These are phyloP conservation scores for Papiliotrema flavescens DNA, from an alignment of 1,284 basidiomycete species.

Conservation along the genomic window DNA sequence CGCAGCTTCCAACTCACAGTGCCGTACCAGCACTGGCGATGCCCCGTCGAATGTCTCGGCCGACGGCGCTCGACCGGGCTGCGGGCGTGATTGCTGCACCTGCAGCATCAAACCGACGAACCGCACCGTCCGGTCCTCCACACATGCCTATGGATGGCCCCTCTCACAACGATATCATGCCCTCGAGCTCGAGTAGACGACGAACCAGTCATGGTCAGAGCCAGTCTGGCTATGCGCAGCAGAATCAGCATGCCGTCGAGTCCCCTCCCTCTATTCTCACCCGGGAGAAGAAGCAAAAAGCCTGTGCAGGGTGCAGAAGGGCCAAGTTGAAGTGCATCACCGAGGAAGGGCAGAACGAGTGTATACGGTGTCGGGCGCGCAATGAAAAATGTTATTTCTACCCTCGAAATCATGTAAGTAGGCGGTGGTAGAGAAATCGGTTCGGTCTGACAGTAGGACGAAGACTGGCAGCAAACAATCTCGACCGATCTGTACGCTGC, in stretches of 20 bases:
- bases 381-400: slow-evolving; percentile 42
- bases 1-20: too few relatives aligned
- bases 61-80: too few relatives aligned
- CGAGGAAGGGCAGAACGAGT: slow-evolving; percentile 30
- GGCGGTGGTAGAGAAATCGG: neutral
- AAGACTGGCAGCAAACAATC: slow-evolving; percentile 42
- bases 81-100: too few relatives aligned
- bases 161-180: too few relatives aligned
- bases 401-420: slow-evolving; percentile 37
- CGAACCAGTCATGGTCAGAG: too few relatives aligned
- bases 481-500: slow-evolving; percentile 31
- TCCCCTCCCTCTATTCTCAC: slow-evolving; percentile 17
- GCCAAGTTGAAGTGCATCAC: slow-evolving; percentile 45
- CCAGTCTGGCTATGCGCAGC: too few relatives aligned
- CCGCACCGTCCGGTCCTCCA: too few relatives aligned
- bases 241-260: neutral
- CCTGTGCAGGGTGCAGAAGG: slow-evolving; percentile 40
- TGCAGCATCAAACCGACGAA: too few relatives aligned
- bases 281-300: slow-evolving; percentile 38
- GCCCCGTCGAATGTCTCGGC: too few relatives aligned
- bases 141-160: too few relatives aligned
- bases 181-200: too few relatives aligned
- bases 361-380: slow-evolving; percentile 38
- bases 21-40: too few relatives aligned
- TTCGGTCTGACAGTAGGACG: slow-evolving; percentile 24